Conservation (phyloP, 768 basidiomycete species). For the Russula ochroleuca region DNA sequence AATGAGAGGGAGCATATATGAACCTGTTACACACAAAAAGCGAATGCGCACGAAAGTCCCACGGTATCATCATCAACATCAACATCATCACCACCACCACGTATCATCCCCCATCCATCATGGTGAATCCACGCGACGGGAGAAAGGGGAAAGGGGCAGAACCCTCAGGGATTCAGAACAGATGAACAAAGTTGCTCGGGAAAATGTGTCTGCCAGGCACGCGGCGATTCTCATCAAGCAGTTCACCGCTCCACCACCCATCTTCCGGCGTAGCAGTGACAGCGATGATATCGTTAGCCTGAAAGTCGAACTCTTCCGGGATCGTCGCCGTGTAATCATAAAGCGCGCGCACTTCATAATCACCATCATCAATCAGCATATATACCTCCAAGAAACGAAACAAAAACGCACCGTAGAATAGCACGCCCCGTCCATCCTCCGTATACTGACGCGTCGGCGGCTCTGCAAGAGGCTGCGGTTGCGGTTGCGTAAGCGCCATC, state of each 20-base stretch:
- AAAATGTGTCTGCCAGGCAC: conserved; percentile 72
- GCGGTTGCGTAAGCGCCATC: conserved; percentile 29
- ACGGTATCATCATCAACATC: background rate
- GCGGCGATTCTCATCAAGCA: conserved; percentile 71
- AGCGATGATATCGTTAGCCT: conserved; percentile 90
- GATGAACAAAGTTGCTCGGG: conserved; percentile 83
- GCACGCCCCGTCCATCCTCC: conserved; percentile 73
- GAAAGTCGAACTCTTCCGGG: conserved; percentile 95
- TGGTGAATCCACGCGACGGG: background rate
- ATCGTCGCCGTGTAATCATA: conserved; percentile 83
- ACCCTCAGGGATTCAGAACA: conserved; percentile 46
- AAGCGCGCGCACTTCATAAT: conserved; percentile 69
- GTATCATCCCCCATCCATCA: background rate
- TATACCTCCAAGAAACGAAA: background rate
- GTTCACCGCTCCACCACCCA: conserved; percentile 95
- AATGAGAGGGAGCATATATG: conserved; percentile 3
- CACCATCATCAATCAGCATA: background rate
- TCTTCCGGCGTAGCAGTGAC: conserved; percentile 92
- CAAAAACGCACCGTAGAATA: conserved; percentile 75
- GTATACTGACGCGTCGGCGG: conserved; percentile 72
- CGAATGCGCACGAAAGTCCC: background rate
- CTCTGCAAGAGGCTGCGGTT: conserved; percentile 19
- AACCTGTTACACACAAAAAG: background rate
- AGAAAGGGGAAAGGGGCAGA: too few relatives aligned
- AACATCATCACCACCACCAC: background rate